Base-by-base conservation (phyloP, 495 filamentous ascomycete species). In the Talaromyces nanjingensis region DNA sequence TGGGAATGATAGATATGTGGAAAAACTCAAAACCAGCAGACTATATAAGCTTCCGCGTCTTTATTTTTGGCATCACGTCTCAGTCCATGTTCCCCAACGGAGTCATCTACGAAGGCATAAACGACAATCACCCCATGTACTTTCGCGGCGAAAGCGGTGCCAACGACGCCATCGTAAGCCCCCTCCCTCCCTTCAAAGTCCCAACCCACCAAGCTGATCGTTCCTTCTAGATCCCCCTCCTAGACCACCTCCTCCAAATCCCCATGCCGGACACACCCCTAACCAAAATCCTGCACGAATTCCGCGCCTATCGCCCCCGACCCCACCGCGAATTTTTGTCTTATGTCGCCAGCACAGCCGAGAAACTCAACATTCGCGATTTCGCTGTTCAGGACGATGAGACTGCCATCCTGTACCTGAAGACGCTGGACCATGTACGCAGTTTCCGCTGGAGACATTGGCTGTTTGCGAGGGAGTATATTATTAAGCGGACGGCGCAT, bases 401-500 rank as follows among this genome's bases (percentile, higher is more conserved):
- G 59, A 79, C 76, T 7, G 78, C 76, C 2, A 74, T 87, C 6
- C 78, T 92, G 2, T 94, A 92, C 75, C 79, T 96, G 5, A 79
- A 82, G 67, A 80, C 85, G 0, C 73, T 96, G 22, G 86, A 97
- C 72, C 88, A 96, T 72, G 89, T 97, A 11, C 86, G 92, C 59
- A 91, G 92, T 68, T 97, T 96, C 77, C 79, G 92, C 64, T 97
- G 92, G 92, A 81, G 92, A 3, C 92, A 96, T 69, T 97, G 92
- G 92, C 86, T 92, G 65, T 96, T 97, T 68, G 91, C 91, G n/a
- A 79, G 91, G 22, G 92, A 97, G 80, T 97, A 97, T 67, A 96
- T 97, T 64, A 83, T 97, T 62, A 91, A 90, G 69, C 83, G 86
- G 63, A 94, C 90, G 0, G 79, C 77, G 0, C 90, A 97, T 69